Evolutionary conservation across 176 grass and related monocot genomes (phyloP).

Genomic region (Zea luxurians): DNA sequence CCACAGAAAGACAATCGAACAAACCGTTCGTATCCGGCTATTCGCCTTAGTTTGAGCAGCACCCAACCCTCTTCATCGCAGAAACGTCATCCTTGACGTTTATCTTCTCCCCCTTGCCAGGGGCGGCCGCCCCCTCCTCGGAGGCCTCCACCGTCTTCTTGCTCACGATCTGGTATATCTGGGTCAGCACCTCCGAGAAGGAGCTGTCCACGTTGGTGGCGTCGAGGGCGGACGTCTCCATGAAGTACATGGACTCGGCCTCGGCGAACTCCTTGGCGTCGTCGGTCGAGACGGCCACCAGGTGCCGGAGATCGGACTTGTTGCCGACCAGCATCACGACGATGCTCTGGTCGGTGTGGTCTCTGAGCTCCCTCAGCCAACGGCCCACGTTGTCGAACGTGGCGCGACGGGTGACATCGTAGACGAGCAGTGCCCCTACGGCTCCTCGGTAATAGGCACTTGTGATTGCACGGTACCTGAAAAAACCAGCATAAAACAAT

Average conservation of each 20-base stretch:
- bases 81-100: slow-evolving; percentile 65
- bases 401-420: slow-evolving; percentile 63
- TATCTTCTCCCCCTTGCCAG: slow-evolving; percentile 60
- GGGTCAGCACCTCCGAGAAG: slow-evolving; percentile 64
- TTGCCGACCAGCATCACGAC: slow-evolving; percentile 67
- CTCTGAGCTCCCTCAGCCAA: slow-evolving; percentile 69
- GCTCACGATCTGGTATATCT: slow-evolving; percentile 63
- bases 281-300: slow-evolving; percentile 62
- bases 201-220: slow-evolving; percentile 62
- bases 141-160: slow-evolving; percentile 57
- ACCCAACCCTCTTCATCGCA: slow-evolving; percentile 48
- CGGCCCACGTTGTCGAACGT: slow-evolving; percentile 58
- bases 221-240: slow-evolving; percentile 68
- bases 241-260: slow-evolving; percentile 67
- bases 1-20: slow-evolving; percentile 27
- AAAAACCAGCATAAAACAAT: slow-evolving; percentile 4
- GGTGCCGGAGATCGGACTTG: slow-evolving; percentile 67
- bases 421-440: slow-evolving; percentile 67
- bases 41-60: slow-evolving; percentile 57
- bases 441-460: slow-evolving; percentile 79
- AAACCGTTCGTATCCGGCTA: slow-evolving; percentile 13
- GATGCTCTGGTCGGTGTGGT: slow-evolving; percentile 65
- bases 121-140: slow-evolving; percentile 32
- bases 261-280: slow-evolving; percentile 65
- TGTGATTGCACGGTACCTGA: slow-evolving; percentile 73